A percentile compares a stretch with the other conserved stretches of the same genome.
Conservation (phyloP, 108 stramenopile genomes). For the Skeletonema grethae region DNA sequence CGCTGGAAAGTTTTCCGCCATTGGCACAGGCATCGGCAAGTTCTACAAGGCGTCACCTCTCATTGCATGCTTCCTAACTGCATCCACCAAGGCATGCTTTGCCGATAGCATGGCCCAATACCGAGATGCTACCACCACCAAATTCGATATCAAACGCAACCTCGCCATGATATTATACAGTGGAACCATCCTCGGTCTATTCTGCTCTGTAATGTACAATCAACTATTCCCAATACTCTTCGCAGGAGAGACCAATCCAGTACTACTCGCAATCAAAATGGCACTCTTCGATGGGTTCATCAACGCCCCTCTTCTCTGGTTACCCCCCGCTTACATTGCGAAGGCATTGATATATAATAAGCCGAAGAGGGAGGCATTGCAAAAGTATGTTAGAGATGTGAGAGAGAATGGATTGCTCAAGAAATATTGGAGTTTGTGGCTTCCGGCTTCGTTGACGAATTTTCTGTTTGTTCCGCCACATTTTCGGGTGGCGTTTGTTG, state of each 20-base stretch:
- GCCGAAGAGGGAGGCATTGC: constrained; percentile 9
- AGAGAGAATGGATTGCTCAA: constrained; percentile 28
- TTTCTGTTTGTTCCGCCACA: constrained; percentile 42
- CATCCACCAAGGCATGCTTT: constrained; percentile 8
- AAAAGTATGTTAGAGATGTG: constrained; percentile 26
- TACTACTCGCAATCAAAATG: constrained; percentile 9
- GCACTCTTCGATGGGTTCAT: constrained; percentile 18
- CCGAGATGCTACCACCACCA: neutral
- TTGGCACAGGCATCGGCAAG: constrained; percentile 1
- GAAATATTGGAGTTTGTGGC: constrained; percentile 48
- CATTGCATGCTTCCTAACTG: constrained; percentile 7
- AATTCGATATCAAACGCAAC: neutral
- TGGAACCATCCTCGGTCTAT: neutral
- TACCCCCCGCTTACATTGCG: constrained; percentile 36
- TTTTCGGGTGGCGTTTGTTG: constrained; percentile 43
- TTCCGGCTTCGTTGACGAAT: constrained; percentile 26
- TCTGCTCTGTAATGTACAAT: constrained; percentile 1
- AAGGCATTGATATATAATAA: constrained; percentile 21
- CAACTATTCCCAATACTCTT: neutral
- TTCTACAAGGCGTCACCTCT: constrained; percentile 22
- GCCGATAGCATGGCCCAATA: constrained; percentile 6
- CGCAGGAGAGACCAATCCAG: neutral
- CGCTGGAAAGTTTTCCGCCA: neutral
- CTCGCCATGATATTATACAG: neutral
- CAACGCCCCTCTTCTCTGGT: constrained; percentile 25